Evolutionary conservation across 2,329 filamentous ascomycete species (phyloP), one percentile per base, ranked within the genome.

Genomic region (Zasmidium angulare): DNA sequence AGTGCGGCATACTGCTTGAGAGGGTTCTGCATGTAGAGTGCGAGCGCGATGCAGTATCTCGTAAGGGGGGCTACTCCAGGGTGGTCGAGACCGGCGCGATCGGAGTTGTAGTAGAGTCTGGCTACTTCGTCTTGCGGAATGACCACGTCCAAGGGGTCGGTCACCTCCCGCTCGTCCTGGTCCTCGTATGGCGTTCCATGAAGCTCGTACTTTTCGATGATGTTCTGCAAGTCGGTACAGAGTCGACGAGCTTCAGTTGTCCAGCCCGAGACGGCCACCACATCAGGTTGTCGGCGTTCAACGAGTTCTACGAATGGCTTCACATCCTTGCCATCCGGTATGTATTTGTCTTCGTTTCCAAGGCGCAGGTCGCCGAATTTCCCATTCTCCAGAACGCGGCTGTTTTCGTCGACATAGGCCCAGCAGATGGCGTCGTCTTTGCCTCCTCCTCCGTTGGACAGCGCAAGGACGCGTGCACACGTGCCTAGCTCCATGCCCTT

Each of bases 81-180:
- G 71, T 96, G 91, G 63, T 98, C 93, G 11, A 84, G 79, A 51
- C 84, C 81, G 11, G 90, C 93, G 46, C 93, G 86, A 14, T 88
- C 85, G 72, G 92, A 97, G 69, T 92, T 91, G 76, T 97, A 93
- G 78, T 97, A 99, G 2, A 98, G 84, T 48, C 95, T 87, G n/a
- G 95, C 95, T 52, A 97, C 92, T 77, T 99, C 95, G 69, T 99
- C 95, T 68, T 98, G 97, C 63, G 97, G 90, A 56, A 96, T 86
- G 26, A 98, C 82, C 10, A 98, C 89, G 60, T 98, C 93, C 26
- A 99, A 81, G 11, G 86, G 85, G 70, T 96, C 92, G 59, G 82
- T 89, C 58, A 87, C 84, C 63, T 89, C 89, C 62, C 86, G 24
- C 85, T 95, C 89, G 0, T 96, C 90, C n/a, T 93, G 89, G 1